phyloP scores from a whole-genome alignment of 2,329 filamentous ascomycete genomes.

The Metarhizium guizhouense region DNA sequence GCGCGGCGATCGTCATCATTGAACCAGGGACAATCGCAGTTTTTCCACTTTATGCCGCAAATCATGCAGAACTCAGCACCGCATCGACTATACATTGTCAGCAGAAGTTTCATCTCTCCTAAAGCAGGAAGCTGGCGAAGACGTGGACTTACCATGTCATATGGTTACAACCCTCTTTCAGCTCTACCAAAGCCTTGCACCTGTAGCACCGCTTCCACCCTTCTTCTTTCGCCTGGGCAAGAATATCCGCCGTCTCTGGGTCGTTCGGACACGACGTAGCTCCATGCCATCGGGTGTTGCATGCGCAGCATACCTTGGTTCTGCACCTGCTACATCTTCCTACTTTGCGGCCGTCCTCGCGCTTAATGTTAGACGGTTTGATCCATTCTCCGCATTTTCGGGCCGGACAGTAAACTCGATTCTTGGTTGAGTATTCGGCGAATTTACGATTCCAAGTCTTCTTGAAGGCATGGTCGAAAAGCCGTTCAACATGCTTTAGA shows the following conservation, averaged over 20 bases:
- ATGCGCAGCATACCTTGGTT: constrained; percentile 64
- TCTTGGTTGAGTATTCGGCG: constrained; percentile 63
- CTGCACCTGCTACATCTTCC: constrained; percentile 64
- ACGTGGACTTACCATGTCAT: constrained; percentile 63
- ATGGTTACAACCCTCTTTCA: constrained; percentile 78
- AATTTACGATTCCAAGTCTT: constrained; percentile 73
- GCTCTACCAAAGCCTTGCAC: constrained; percentile 66
- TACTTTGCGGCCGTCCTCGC: constrained; percentile 49
- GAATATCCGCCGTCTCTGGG: constrained; percentile 53
- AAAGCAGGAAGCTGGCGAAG: neutral
- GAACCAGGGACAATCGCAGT: constrained; percentile 75
- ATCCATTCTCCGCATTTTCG: constrained; percentile 73
- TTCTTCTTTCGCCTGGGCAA: constrained; percentile 55
- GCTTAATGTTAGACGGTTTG: constrained; percentile 58
- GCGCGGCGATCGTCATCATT: constrained; percentile 48
- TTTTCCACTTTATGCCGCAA: constrained; percentile 75
- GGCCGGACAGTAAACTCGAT: constrained; percentile 69
- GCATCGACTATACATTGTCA: constrained; percentile 47
- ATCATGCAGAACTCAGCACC: constrained; percentile 81
- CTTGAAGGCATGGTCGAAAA: constrained; percentile 70
- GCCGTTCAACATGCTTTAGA: constrained; percentile 62
- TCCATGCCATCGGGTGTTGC: constrained; percentile 67
- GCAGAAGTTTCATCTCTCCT: neutral
- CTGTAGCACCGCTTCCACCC: constrained; percentile 70
- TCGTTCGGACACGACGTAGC: constrained; percentile 62